Base-by-base conservation (phyloP, 2,329 filamentous ascomycete species). In the Orbilia blumenaviensis region DNA sequence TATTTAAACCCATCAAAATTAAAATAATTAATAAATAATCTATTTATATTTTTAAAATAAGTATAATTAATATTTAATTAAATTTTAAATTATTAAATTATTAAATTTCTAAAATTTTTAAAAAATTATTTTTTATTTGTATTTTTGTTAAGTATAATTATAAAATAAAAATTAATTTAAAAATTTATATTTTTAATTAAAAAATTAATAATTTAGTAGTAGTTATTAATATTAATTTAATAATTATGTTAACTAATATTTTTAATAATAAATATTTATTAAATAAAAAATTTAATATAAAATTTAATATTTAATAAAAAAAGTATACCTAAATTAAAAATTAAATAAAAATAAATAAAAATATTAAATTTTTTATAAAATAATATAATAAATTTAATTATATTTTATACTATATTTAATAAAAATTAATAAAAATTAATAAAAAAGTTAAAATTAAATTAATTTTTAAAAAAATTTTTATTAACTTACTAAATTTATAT, bases 351-450 rank as follows among this genome's bases (percentile, higher is more conserved):
- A 63, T 21, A 63, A 63, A 29, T 50, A 18, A 25, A 41, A 62
- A 32, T 25, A 21, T 44, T 18, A 44, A 14, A 46, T 18, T 54
- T 46, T 21, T 38, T 9, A 7, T 5, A 23, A 32, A 54, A 48
- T 52, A 48, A 44, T 12, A 54, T 23, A 48, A 44, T 16, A 62
- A 62, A n/a, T n/a, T n/a, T n/a, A n/a, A n/a, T n/a, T n/a, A 10
- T 21, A 62, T 12, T 10, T 46, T 14, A 62, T 50, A 25, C n/a
- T n/a, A n/a, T n/a, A n/a, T n/a, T n/a, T n/a, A n/a, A n/a, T n/a
- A n/a, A n/a, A n/a, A n/a, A n/a, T 34, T 5, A 34, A 34, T 34
- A 34, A 10, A 63, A 54, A 63, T 21, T 54, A 63, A 29, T 50
- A 18, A 25, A 41, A 62, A 32, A 7, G 8, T 44, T 18, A 44